These are phyloP conservation scores for Syncephalis plumigaleata DNA, from an alignment of 371 early-diverging fungal species.

Conservation along the genomic window DNA sequence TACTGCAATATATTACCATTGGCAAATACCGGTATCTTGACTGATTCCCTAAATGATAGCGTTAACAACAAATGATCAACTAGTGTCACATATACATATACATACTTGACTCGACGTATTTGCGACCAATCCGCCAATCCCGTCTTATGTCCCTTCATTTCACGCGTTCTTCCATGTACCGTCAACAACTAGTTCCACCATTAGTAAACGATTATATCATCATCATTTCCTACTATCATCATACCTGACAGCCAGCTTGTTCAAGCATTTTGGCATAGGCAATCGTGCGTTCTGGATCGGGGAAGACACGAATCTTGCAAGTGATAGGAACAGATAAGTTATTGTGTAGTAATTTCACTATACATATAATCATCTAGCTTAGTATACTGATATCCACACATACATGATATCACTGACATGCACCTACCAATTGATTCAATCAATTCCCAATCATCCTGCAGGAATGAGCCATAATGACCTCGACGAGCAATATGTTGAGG, in stretches of 20 bases:
- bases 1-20: constrained; percentile 94
- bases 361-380: constrained; percentile 5
- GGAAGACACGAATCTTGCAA: constrained; percentile 94
- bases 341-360: constrained; percentile 51
- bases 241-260: constrained; percentile 69
- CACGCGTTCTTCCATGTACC: constrained; percentile 92
- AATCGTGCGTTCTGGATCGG: constrained; percentile 80
- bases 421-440: constrained; percentile 40
- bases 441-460: constrained; percentile 94
- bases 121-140: constrained; percentile 97
- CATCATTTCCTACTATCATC: not conserved
- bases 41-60: constrained; percentile 11
- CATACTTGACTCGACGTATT: constrained; percentile 82
- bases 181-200: constrained; percentile 42
- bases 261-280: constrained; percentile 96
- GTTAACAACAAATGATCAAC: not conserved
- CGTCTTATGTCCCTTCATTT: constrained; percentile 93
- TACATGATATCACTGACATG: not conserved
- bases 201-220: not conserved
- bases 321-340: constrained; percentile 91
- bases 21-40: constrained; percentile 88
- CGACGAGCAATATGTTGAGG: constrained; percentile 92
- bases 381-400: constrained; percentile 7
- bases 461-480: constrained; percentile 92
- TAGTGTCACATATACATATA: constrained; percentile 13